These are phyloP conservation scores for Amanita rubescens DNA, from an alignment of 768 basidiomycete species.

Conservation along the genomic window DNA sequence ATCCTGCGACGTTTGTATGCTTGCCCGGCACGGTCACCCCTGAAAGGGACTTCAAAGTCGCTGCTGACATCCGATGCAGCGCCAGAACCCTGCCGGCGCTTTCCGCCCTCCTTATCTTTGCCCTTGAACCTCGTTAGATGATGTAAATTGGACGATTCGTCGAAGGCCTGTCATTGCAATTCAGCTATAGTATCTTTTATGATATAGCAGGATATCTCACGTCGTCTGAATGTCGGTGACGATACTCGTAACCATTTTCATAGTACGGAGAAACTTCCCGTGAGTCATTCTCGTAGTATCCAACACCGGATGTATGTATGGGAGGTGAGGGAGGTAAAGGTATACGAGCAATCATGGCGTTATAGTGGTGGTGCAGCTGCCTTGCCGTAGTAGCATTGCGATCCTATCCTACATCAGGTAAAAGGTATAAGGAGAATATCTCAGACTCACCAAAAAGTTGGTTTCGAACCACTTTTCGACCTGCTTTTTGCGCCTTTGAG, in stretches of 20 bases:
- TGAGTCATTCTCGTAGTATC: constrained; percentile 21
- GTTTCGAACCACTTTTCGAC: constrained; percentile 70
- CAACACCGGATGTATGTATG: constrained; percentile 11
- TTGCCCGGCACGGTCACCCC: constrained; percentile 34
- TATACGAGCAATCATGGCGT: constrained; percentile 39
- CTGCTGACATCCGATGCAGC: constrained; percentile 52
- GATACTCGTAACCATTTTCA: constrained; percentile 6
- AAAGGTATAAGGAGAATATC: background rate
- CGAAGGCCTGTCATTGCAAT: constrained; percentile 48
- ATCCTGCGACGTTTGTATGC: constrained; percentile 58
- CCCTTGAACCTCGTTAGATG: constrained; percentile 20
- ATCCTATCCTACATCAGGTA: constrained; percentile 37
- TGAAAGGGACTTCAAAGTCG: constrained; percentile 41
- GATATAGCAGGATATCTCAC: constrained; percentile 5
- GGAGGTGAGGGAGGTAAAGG: constrained; percentile 28
- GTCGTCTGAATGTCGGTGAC: background rate
- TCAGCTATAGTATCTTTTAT: constrained; percentile 54
- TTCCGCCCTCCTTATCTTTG: constrained; percentile 37
- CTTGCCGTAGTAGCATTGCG: constrained; percentile 59
- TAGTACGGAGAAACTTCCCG: constrained; percentile 2
- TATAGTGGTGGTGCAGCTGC: constrained; percentile 52
- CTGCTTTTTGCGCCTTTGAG: constrained; percentile 64
- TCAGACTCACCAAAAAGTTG: constrained; percentile 48
- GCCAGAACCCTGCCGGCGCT: constrained; percentile 43
- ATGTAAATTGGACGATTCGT: constrained; percentile 21